Base-by-base conservation (phyloP, 352 stramenopile species). In the Phytopythium aichiense region DNA sequence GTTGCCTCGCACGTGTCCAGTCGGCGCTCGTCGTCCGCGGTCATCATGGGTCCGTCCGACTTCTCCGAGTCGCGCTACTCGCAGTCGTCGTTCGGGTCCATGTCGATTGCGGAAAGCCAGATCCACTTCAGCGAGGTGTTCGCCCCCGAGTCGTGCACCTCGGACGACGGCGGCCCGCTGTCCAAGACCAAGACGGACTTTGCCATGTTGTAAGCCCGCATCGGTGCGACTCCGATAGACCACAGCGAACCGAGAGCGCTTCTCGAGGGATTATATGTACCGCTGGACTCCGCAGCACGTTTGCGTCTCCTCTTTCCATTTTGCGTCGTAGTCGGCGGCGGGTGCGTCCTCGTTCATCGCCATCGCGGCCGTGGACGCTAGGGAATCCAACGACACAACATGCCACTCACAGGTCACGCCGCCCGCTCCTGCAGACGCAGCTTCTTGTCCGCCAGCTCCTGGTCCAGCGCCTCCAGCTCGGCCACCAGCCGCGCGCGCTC, bases 51-150 rank as follows among this genome's bases (percentile, higher is more conserved):
- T 6, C 40, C 57, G 20, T 73, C 69, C 50, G 61, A 74, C 59
- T 59, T 57, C 25, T 65, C 33, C 28, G 54, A 59, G 37, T 67
- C 65, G 7, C 54, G 74, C 20, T 82, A 72, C 54, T 81, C 69
- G 35, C 67, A 63, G 52, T 68, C 73, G 30, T 62, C 73, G 30
- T 62, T 67, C 43, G 46, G 50, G 43, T 68, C 60, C 35, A 62
- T 40, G 48, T 74, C 77, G 25, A 76, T 77, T 33, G 54, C 71
- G 56, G 71, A 85, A 66, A 88, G 79, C 55, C 72, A 78, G n/a
- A 74, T 88, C 60, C 77, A 88, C 66, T 89, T 89, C 62, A 91
- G 81, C 56, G 79, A 89, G 64, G 78, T 83, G 64, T 85, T 77
- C 58, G 61, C 55, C 8, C 57, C 66, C 1, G 71, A 76, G 22